Conservation (phyloP, 1,284 basidiomycete genomes). For the Amylostereum areolatum region DNA sequence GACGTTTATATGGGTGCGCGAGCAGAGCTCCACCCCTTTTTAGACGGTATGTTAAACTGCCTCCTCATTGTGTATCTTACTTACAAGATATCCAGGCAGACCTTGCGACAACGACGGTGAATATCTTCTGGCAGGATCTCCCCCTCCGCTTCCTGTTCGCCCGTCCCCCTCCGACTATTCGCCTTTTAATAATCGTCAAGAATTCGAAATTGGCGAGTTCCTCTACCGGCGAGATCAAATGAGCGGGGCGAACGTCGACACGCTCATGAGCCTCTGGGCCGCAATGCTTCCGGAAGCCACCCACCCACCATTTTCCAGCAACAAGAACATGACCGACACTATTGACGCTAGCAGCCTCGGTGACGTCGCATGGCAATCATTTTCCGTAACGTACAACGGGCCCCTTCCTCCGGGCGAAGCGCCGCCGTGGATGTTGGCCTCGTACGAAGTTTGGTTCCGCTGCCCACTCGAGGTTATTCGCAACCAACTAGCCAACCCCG, state of each 20-base stretch:
- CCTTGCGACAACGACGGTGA: background rate
- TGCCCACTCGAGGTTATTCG: slow-evolving; percentile 4
- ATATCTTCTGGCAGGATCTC: slow-evolving; percentile 1
- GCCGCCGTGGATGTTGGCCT: slow-evolving; percentile 11
- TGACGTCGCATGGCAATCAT: slow-evolving; percentile 9
- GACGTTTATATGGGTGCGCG: no score
- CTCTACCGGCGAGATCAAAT: slow-evolving; percentile 4
- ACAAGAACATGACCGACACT: slow-evolving; percentile 12
- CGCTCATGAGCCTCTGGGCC: slow-evolving; percentile 9
- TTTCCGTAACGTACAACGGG: slow-evolving; percentile 7
- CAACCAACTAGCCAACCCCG: slow-evolving; percentile 9
- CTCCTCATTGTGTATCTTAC: no score
- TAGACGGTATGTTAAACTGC: no score
- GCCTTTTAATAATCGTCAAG: slow-evolving; percentile 4
- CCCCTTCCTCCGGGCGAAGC: slow-evolving; percentile 4
- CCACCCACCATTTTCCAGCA: background rate
- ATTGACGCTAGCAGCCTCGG: slow-evolving; percentile 8
- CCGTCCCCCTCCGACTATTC: slow-evolving; percentile 1
- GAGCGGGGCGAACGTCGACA: slow-evolving; percentile 3
- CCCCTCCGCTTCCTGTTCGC: slow-evolving; percentile 2
- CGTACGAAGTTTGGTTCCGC: slow-evolving; percentile 11
- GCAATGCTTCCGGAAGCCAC: slow-evolving; percentile 13
- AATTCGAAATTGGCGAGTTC: slow-evolving; percentile 10
- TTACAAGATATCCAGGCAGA: no score
- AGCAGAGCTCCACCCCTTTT: no score